Conservation (phyloP, 2,329 filamentous ascomycete species). For the Chaetomium olivaceum region DNA sequence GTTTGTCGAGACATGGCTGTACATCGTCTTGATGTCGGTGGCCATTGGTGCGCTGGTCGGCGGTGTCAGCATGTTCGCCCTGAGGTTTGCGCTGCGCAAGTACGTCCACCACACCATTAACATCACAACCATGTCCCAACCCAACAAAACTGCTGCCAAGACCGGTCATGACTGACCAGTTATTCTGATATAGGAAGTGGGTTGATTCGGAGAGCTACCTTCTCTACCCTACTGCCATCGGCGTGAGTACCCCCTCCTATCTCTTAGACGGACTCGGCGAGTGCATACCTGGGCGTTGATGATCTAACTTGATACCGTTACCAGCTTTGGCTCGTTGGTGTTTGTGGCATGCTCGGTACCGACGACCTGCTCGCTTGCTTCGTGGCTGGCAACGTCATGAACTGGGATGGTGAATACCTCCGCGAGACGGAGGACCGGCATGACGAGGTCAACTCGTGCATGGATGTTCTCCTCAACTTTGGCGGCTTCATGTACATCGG, state of each 20-base stretch:
- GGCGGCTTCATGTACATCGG: conserved; percentile 63
- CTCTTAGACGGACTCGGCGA: neutral
- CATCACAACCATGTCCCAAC: neutral
- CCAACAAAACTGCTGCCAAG: neutral
- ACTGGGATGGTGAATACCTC: conserved; percentile 64
- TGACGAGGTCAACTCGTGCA: conserved; percentile 60
- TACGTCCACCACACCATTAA: conserved; percentile 50
- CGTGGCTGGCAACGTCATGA: conserved; percentile 58
- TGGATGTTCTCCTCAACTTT: conserved; percentile 61
- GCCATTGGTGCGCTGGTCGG: conserved; percentile 56
- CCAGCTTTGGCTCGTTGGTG: conserved; percentile 57
- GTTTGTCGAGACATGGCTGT: conserved; percentile 61
- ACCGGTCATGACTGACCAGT: neutral
- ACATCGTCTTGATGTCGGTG: conserved; percentile 56
- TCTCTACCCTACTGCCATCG: conserved; percentile 53
- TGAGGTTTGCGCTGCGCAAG: conserved; percentile 48
- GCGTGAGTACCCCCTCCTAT: conserved; percentile 32
- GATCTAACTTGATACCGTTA: neutral
- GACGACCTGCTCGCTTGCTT: conserved; percentile 64
- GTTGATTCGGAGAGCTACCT: conserved; percentile 57
- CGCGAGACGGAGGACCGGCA: conserved; percentile 56
- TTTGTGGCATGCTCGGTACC: conserved; percentile 57
- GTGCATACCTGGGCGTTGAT: neutral
- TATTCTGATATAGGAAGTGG: conserved; percentile 46
- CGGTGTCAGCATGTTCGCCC: conserved; percentile 46